Conservation (phyloP, 2,329 filamentous ascomycete species). For the Aspergillus sp. region DNA sequence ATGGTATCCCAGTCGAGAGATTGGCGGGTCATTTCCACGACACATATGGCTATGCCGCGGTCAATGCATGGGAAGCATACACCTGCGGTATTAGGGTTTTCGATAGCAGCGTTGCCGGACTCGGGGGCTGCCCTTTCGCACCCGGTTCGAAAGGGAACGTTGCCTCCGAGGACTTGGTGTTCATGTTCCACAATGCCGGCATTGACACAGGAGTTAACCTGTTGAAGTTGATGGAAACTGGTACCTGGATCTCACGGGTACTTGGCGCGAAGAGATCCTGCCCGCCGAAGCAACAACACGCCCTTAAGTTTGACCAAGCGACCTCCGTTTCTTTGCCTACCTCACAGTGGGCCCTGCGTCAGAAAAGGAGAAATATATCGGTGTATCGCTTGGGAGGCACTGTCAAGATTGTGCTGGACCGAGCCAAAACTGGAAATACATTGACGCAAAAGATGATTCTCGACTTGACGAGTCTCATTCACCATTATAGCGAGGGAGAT, state of each 20-base stretch:
- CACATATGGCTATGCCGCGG: conserved; percentile 81
- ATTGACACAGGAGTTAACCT: conserved; percentile 72
- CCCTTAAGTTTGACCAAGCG: neutral
- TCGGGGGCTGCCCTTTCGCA: conserved; percentile 82
- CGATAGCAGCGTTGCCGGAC: conserved; percentile 73
- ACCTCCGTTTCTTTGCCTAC: neutral
- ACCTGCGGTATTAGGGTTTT: conserved; percentile 76
- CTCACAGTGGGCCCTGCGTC: neutral
- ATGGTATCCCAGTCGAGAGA: conserved; percentile 64
- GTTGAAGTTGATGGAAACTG: conserved; percentile 61
- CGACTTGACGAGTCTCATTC: neutral
- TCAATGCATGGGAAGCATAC: conserved; percentile 74
- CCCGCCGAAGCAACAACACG: neutral
- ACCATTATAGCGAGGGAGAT: neutral
- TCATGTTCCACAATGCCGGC: conserved; percentile 60
- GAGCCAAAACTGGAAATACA: conserved; percentile 39
- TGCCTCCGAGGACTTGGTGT: conserved; percentile 79
- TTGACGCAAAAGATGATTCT: conserved; percentile 31
- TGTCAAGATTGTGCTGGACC: conserved; percentile 32
- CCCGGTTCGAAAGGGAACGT: conserved; percentile 86
- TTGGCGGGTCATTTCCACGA: conserved; percentile 86
- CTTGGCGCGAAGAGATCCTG: neutral
- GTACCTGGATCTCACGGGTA: conserved; percentile 64
- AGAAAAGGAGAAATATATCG: conserved; percentile 10
- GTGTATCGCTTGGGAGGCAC: conserved; percentile 29